A percentile compares a stretch with the other conserved stretches of the same genome.
Conservation (phyloP, 345 rosid species). For the Aquilaria yunnanensis region DNA sequence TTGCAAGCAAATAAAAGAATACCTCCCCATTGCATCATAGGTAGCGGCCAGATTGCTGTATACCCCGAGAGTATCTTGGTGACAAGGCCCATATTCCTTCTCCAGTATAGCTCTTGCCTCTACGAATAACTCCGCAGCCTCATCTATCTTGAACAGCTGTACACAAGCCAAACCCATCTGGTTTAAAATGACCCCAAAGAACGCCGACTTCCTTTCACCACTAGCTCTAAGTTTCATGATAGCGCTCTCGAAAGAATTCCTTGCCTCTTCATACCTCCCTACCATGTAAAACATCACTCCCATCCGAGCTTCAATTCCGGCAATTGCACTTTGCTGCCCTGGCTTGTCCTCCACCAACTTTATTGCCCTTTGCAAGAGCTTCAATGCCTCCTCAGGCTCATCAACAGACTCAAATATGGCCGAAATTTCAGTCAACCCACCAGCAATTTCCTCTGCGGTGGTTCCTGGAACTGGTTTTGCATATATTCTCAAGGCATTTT, state of each 20-base stretch:
- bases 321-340: constrained; percentile 95
- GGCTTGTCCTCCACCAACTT: constrained; percentile 93
- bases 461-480: constrained; percentile 96
- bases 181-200: constrained; percentile 94
- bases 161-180: constrained; percentile 99
- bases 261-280: constrained; percentile 87
- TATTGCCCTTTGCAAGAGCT: constrained; percentile 89
- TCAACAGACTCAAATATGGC: constrained; percentile 96
- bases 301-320: constrained; percentile 96
- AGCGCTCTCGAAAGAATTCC: constrained; percentile 81
- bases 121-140: constrained; percentile 91
- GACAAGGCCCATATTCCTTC: constrained; percentile 89
- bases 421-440: constrained; percentile 86
- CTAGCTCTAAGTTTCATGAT: constrained; percentile 75
- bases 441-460: constrained; percentile 83
- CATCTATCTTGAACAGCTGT: constrained; percentile 93
- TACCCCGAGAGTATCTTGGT: constrained; percentile 94
- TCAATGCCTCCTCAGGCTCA: constrained; percentile 97
- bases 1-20: constrained; percentile 14
- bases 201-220: constrained; percentile 93
- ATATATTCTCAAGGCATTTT: constrained; percentile 85
- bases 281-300: constrained; percentile 95
- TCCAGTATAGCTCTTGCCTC: constrained; percentile 88
- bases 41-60: constrained; percentile 99
- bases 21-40: constrained; percentile 99